Conservation (phyloP, 2,329 filamentous ascomycete species). For the Ophiostoma sp. region DNA sequence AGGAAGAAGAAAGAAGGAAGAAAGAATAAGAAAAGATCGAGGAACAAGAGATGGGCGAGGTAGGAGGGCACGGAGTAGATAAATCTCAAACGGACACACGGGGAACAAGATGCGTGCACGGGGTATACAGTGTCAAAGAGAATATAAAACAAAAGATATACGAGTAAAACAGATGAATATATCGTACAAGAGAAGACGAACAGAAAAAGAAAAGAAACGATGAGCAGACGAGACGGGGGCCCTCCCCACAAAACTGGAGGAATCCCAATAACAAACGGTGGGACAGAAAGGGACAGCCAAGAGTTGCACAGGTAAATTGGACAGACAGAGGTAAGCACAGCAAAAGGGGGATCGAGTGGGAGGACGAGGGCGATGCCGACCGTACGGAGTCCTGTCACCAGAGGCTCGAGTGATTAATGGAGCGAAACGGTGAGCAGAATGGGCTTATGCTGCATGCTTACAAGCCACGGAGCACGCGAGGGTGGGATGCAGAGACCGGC, state of each 20-base stretch:
- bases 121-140: not conserved
- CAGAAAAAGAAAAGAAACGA: not conserved
- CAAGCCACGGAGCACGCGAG: not conserved
- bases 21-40: not conserved
- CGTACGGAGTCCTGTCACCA: constrained; percentile 1
- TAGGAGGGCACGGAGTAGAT: constrained; percentile 5
- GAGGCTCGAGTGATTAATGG: constrained; percentile 3
- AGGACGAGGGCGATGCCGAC: not conserved
- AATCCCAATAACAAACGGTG: not conserved
- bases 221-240: not conserved
- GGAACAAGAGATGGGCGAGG: not conserved
- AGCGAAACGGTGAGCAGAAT: not conserved
- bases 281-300: constrained; percentile 1
- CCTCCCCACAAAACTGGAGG: not conserved
- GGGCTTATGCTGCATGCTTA: not conserved
- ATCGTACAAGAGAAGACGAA: too few species aligned
- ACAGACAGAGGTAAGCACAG: not conserved
- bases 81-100: not conserved
- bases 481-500: not conserved
- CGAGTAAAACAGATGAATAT: too few species aligned
- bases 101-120: not conserved
- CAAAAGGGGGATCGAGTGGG: not conserved
- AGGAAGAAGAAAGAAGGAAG: not conserved
- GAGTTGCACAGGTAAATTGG: constrained; percentile 4
- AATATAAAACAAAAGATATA: not conserved